Evolutionary conservation across 768 basidiomycete species (phyloP).

Genomic region (Udeniomyces megalosporus): DNA sequence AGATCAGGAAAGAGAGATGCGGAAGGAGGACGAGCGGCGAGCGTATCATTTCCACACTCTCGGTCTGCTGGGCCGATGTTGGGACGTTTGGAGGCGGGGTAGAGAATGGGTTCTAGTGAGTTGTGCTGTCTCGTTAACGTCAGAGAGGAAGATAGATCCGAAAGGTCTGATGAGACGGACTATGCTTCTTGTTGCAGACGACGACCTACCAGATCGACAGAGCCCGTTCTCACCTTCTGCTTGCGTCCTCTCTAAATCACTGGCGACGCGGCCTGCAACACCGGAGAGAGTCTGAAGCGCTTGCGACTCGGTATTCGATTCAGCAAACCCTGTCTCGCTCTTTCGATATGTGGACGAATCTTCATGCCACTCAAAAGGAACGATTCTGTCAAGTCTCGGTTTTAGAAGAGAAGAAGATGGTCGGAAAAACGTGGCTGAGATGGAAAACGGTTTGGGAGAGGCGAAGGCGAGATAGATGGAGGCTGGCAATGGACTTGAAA

Average conservation of each 20-base stretch:
- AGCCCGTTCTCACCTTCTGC: conserved; percentile 50
- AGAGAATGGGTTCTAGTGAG: conserved; percentile 58
- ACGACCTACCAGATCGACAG: conserved; percentile 51
- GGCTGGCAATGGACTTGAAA: neutral
- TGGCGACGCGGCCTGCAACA: conserved; percentile 52
- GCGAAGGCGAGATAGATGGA: conserved; percentile 1
- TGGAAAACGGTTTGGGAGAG: conserved; percentile 9
- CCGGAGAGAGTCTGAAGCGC: too few relatives aligned
- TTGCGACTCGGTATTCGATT: conserved; percentile 34
- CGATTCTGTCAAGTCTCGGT: neutral
- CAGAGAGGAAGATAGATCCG: too few relatives aligned
- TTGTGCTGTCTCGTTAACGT: conserved; percentile 13
- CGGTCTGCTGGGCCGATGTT: conserved; percentile 50
- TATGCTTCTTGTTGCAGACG: conserved; percentile 35
- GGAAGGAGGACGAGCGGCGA: conserved; percentile 36
- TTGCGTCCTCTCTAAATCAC: conserved; percentile 42
- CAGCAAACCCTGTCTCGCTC: conserved; percentile 5
- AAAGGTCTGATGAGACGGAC: too few relatives aligned
- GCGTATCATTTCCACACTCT: conserved; percentile 54
- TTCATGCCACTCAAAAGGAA: neutral
- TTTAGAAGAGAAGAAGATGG: neutral
- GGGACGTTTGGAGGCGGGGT: conserved; percentile 58
- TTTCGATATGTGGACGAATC: neutral
- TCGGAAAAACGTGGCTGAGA: conserved; percentile 4
- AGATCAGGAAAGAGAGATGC: conserved; percentile 6